Evolutionary conservation across 768 basidiomycete genomes (phyloP).

Genomic region (Mycena capillaripes): DNA sequence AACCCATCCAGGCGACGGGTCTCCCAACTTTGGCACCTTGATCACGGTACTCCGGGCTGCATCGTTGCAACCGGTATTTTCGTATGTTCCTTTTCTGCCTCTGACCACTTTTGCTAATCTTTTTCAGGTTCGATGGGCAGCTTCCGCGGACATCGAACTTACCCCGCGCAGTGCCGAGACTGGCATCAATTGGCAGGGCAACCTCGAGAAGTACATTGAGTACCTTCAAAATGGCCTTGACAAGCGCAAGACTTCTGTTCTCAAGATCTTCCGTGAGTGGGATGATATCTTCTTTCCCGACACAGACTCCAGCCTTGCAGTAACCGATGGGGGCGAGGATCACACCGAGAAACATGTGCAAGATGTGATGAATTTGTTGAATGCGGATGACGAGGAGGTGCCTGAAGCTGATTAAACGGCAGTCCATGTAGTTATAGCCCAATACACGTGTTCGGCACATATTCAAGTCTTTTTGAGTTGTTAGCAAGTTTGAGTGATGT

Average conservation of each 20-base stretch:
- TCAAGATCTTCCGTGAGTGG: no score
- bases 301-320: no score
- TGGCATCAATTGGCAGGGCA: constrained; percentile 1
- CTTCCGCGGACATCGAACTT: not conserved
- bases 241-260: no score
- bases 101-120: not conserved
- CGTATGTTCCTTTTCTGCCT: not conserved
- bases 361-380: no score
- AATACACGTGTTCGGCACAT: no score
- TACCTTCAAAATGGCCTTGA: constrained; percentile 10
- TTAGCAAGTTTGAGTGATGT: no score
- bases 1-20: not conserved
- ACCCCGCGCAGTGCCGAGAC: constrained; percentile 6
- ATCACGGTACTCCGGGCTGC: not conserved
- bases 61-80: not conserved
- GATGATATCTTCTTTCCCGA: no score
- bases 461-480: no score
- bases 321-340: no score
- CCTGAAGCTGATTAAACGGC: not conserved
- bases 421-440: no score
- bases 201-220: constrained; percentile 1
- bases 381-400: not conserved
- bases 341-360: no score
- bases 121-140: not conserved
- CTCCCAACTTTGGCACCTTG: not conserved